Evolutionary conservation across 768 basidiomycete genomes (phyloP).

Genomic region (Suillus plorans): DNA sequence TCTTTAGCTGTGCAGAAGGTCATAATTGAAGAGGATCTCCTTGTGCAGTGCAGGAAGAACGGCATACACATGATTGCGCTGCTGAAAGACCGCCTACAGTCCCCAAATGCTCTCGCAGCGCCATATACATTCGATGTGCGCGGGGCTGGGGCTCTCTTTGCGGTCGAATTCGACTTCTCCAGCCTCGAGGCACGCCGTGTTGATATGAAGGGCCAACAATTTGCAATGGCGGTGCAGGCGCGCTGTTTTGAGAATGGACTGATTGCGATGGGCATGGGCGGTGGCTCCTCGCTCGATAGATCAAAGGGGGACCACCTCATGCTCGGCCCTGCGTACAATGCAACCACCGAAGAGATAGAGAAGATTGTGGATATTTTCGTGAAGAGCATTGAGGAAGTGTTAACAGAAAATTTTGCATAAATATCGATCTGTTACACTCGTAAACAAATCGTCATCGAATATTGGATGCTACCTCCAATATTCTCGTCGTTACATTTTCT

Average conservation of each 20-base stretch:
- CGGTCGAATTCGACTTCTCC: constrained; percentile 76
- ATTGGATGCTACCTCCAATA: no score
- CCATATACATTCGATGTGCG: constrained; percentile 79
- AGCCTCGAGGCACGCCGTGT: constrained; percentile 39
- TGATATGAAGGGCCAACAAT: constrained; percentile 51
- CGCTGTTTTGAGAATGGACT: constrained; percentile 65
- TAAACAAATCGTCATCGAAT: no score
- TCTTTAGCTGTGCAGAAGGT: constrained; percentile 80
- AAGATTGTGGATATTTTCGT: constrained; percentile 66
- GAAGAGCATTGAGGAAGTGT: constrained; percentile 63
- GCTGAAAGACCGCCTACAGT: constrained; percentile 52
- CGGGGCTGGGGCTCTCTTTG: constrained; percentile 84
- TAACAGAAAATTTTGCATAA: constrained; percentile 37
- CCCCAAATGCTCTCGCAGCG: constrained; percentile 55
- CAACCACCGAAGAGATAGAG: constrained; percentile 67
- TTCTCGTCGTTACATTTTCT: no score
- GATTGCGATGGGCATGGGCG: constrained; percentile 72
- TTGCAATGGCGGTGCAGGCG: constrained; percentile 72
- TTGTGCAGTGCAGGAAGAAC: constrained; percentile 58
- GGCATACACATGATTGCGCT: constrained; percentile 61
- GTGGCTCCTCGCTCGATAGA: constrained; percentile 68
- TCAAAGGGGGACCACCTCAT: constrained; percentile 71
- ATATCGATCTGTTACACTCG: no score
- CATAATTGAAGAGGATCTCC: constrained; percentile 67
- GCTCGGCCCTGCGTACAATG: constrained; percentile 79